phyloP scores from a whole-genome alignment of 768 basidiomycete species.

The Daedaleopsis sinensis region DNA sequence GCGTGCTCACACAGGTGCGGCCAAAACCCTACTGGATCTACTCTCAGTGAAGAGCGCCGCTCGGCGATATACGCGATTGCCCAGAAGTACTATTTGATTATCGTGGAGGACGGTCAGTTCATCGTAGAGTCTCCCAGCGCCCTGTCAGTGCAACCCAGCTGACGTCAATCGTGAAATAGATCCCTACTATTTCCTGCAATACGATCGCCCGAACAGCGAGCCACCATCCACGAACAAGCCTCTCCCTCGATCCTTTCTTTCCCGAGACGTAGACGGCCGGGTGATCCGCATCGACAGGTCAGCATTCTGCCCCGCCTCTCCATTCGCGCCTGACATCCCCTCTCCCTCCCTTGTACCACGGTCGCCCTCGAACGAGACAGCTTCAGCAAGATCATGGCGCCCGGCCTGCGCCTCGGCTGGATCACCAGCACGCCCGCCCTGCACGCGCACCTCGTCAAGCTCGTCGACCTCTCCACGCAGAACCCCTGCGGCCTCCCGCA shows the following conservation, averaged over 20 bases:
- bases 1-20: constrained; percentile 25
- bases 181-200: constrained; percentile 56
- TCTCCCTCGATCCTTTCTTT: constrained; percentile 35
- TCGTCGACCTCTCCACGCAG: constrained; percentile 49
- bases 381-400: constrained; percentile 54
- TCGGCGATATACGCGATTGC: constrained; percentile 50
- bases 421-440: constrained; percentile 46
- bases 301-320: no score
- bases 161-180: constrained; percentile 28
- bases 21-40: constrained; percentile 55
- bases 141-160: neutral
- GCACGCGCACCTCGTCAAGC: constrained; percentile 40
- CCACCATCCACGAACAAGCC: constrained; percentile 17
- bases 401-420: constrained; percentile 56
- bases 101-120: constrained; percentile 47
- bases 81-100: constrained; percentile 51
- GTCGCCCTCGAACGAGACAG: no score
- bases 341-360: no score
- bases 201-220: constrained; percentile 30
- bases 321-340: no score
- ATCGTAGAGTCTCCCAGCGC: neutral
- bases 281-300: constrained; percentile 21
- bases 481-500: constrained; percentile 51
- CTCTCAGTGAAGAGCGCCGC: constrained; percentile 45
- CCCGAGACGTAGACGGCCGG: constrained; percentile 21